Evolutionary conservation across 169 alveolate species (phyloP).

Genomic region (Plasmodium billcollinsi): DNA sequence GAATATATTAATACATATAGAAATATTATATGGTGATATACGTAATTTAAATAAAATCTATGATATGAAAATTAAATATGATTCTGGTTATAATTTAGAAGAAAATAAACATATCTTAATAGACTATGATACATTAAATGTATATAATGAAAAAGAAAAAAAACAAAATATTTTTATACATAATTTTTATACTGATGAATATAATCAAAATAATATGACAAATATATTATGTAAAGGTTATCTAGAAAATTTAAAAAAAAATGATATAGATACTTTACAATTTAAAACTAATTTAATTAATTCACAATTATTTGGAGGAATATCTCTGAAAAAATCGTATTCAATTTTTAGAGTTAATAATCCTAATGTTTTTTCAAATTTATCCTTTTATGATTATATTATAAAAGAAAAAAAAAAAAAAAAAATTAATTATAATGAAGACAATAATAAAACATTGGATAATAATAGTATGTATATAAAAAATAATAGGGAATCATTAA

Average conservation of each 20-base stretch:
- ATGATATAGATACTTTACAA: slow-evolving; percentile 50
- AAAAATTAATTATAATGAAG: neutral
- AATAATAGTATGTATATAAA: neutral
- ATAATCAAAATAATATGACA: slow-evolving; percentile 5
- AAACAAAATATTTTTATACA: slow-evolving; percentile 11
- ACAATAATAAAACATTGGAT: neutral
- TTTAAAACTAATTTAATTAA: slow-evolving; percentile 53
- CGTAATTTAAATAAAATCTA: slow-evolving; percentile 34
- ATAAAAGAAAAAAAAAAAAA: neutral
- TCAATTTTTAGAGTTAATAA: slow-evolving; percentile 29
- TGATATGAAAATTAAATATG: slow-evolving; percentile 59
- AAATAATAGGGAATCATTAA: no score
- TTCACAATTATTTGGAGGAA: slow-evolving; percentile 68
- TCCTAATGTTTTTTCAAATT: neutral
- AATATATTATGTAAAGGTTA: slow-evolving; percentile 68
- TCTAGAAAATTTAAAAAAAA: slow-evolving; percentile 66
- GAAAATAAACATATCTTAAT: slow-evolving; percentile 67
- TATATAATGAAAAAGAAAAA: slow-evolving; percentile 15
- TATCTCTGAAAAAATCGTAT: slow-evolving; percentile 42
- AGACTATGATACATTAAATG: slow-evolving; percentile 19
- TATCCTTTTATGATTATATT: neutral
- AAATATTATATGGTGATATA: slow-evolving; percentile 63
- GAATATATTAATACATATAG: slow-evolving; percentile 60
- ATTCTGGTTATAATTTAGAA: slow-evolving; percentile 70
- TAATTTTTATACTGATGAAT: slow-evolving; percentile 2